Evolutionary conservation across 2,329 filamentous ascomycete genomes (phyloP).

Genomic region (Pezicula carpinea): DNA sequence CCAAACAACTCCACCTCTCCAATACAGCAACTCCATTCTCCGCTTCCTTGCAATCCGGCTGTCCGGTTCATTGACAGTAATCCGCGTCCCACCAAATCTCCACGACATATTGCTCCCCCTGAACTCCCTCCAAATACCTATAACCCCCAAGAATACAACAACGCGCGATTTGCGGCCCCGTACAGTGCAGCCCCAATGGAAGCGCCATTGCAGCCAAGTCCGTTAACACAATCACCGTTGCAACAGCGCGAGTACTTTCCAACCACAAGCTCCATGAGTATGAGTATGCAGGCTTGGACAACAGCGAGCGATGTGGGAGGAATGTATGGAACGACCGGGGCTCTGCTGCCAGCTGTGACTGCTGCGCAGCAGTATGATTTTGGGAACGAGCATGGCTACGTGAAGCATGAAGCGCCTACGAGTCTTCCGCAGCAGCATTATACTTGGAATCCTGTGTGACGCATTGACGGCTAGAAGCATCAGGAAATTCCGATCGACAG

Average conservation of each 20-base stretch:
- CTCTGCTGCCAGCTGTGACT: conserved; percentile 11
- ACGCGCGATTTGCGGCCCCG: conserved; percentile 16
- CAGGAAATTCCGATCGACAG: background rate
- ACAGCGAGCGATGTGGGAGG: background rate
- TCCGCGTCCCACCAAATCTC: conserved; percentile 27
- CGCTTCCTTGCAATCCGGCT: conserved; percentile 7
- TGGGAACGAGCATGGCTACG: conserved; percentile 14
- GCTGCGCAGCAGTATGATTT: conserved; percentile 22
- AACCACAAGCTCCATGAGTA: background rate
- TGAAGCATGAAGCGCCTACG: conserved; percentile 16
- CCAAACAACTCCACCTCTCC: background rate
- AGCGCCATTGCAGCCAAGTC: background rate
- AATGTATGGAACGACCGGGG: conserved; percentile 7
- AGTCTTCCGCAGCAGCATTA: conserved; percentile 18
- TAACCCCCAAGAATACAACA: conserved; percentile 14
- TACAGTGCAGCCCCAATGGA: conserved; percentile 8
- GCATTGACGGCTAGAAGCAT: background rate
- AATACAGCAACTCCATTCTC: conserved; percentile 5
- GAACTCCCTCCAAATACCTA: conserved; percentile 17
- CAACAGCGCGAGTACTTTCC: conserved; percentile 3
- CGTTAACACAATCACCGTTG: background rate
- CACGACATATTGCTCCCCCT: conserved; percentile 24
- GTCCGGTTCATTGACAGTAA: conserved; percentile 26
- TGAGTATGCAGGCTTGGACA: conserved; percentile 3
- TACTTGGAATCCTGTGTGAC: conserved; percentile 23